A percentile compares a stretch with the other conserved stretches of the same genome.
Evolutionary conservation across 306 rosid species (phyloP).

Genomic region (apple (Malus domestica)): DNA sequence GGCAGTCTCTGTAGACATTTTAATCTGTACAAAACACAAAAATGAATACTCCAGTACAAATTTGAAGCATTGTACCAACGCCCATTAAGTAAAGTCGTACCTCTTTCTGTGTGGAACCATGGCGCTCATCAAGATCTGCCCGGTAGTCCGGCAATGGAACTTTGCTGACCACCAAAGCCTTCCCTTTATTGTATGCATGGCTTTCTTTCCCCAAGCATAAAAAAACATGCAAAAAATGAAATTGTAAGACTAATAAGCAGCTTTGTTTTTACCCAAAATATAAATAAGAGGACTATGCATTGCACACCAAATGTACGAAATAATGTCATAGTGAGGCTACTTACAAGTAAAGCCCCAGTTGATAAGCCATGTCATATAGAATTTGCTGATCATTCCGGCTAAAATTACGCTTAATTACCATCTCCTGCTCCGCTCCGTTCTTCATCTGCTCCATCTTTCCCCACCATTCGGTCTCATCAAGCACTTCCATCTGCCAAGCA

Average conservation of each 20-base stretch:
- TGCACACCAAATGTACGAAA: not conserved
- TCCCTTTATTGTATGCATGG: conserved; percentile 84
- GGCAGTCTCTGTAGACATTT: conserved; percentile 79
- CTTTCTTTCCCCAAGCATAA: conserved; percentile 74
- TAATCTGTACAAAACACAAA: conserved; percentile 47
- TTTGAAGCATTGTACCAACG: not conserved
- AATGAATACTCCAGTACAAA: not conserved
- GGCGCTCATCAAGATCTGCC: conserved; percentile 92
- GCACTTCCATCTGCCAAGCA: conserved; percentile 51
- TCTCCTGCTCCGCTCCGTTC: conserved; percentile 63
- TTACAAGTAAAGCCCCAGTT: conserved; percentile 70
- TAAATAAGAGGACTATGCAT: not conserved
- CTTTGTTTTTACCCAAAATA: not conserved
- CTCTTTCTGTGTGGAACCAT: conserved; percentile 92
- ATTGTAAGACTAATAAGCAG: conserved; percentile 19
- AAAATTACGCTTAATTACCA: conserved; percentile 62
- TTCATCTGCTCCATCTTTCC: conserved; percentile 70
- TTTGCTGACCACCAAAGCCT: conserved; percentile 83
- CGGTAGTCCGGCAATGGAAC: conserved; percentile 90
- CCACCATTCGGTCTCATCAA: conserved; percentile 83
- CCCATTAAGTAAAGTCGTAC: conserved; percentile 19
- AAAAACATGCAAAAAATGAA: conserved; percentile 17
- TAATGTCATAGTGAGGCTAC: conserved; percentile 9
- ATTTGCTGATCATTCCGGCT: conserved; percentile 64
- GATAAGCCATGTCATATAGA: conserved; percentile 74